Evolutionary conservation across 2,329 filamentous ascomycete genomes (phyloP).

Genomic region (Davidsoniella eucalypti): DNA sequence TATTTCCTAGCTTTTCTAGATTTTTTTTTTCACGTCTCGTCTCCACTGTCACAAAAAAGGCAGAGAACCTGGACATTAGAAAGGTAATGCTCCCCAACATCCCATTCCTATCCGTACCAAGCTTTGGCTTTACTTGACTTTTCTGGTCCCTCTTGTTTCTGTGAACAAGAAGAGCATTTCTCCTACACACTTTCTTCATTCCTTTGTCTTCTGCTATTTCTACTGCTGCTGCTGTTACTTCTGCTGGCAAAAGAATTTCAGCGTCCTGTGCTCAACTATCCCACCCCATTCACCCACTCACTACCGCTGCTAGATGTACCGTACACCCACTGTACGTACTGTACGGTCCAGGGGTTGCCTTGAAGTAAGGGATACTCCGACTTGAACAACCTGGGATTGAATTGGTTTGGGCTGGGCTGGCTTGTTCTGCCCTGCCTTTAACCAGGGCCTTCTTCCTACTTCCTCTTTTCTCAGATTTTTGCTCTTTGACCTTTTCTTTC

Average conservation of each 20-base stretch:
- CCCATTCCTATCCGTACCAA: background rate
- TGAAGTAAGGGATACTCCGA: slow-evolving; percentile 10
- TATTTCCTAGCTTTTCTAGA: background rate
- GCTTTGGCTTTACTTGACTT: background rate
- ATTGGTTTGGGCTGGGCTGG: slow-evolving; percentile 10
- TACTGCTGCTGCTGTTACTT: background rate
- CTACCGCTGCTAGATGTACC: slow-evolving; percentile 4
- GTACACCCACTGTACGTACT: slow-evolving; percentile 3
- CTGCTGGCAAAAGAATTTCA: too few species aligned
- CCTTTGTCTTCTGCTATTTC: background rate
- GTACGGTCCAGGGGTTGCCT: slow-evolving; percentile 7
- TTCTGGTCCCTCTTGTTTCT: background rate
- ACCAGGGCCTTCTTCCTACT: slow-evolving; percentile 5
- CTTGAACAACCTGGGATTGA: slow-evolving; percentile 9
- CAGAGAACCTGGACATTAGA: background rate
- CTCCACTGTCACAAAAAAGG: background rate
- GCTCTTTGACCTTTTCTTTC: slow-evolving; percentile 13
- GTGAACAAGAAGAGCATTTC: background rate
- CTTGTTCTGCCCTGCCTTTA: slow-evolving; percentile 6
- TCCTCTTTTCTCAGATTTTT: slow-evolving; percentile 12
- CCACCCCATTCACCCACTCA: background rate
- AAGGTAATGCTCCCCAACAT: background rate
- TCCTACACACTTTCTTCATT: background rate
- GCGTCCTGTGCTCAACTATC: background rate
- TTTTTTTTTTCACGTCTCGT: background rate